Conservation (phyloP, 2,329 filamentous ascomycete species). For the Trichoderma oligosporum region DNA sequence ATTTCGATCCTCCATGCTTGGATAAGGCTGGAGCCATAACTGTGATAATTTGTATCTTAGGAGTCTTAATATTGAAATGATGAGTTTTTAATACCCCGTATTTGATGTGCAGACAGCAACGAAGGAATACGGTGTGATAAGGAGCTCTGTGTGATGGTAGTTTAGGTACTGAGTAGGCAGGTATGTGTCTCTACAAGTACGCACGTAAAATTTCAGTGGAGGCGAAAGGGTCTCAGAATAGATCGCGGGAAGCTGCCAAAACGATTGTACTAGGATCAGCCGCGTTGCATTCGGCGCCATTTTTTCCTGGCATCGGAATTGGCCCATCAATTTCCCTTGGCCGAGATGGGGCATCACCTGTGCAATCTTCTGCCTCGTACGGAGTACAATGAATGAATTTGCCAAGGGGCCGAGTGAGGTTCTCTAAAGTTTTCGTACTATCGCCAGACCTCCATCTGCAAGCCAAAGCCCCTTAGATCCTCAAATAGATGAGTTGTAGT, state of each 20-base stretch:
- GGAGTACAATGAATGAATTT: not conserved
- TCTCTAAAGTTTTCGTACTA: no score
- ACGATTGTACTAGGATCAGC: not conserved
- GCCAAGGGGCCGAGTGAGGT: not conserved
- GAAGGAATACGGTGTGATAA: no score
- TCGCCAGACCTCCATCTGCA: not conserved
- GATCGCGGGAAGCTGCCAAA: conserved; percentile 1
- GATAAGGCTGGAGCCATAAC: not conserved
- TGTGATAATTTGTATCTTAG: not conserved
- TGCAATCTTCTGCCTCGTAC: not conserved
- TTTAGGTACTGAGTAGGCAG: no score
- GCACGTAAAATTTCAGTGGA: conserved; percentile 13
- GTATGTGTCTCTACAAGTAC: not conserved
- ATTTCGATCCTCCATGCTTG: not conserved
- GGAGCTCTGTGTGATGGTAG: no score
- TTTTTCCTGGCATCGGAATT: not conserved
- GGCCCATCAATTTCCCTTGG: conserved; percentile 1
- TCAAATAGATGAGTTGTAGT: not conserved
- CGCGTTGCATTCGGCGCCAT: not conserved
- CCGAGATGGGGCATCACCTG: conserved; percentile 9
- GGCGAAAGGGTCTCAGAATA: conserved; percentile 1
- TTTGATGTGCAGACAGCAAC: not conserved
- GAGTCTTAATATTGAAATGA: no score
- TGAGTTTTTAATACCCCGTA: no score
- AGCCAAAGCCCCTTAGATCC: conserved; percentile 7